A percentile compares a stretch with the other conserved stretches of the same genome.
phyloP scores from a whole-genome alignment of 805 yeast species.

The Wickerhamomyces mucosus region DNA sequence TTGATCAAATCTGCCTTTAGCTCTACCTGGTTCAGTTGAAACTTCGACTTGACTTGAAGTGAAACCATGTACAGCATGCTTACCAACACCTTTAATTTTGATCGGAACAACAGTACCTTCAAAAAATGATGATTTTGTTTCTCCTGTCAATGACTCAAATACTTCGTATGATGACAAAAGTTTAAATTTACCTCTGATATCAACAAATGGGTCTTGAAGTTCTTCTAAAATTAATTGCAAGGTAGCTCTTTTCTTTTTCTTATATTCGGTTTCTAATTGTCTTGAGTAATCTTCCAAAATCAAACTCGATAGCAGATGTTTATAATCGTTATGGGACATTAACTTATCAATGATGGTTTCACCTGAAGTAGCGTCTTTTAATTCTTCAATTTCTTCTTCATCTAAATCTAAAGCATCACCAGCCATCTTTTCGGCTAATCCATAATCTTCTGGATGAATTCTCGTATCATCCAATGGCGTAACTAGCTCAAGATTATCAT shows the following conservation, averaged over 20 bases:
- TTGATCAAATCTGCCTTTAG: conserved; percentile 27
- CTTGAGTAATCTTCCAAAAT: conserved; percentile 88
- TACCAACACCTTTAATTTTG: conserved; percentile 51
- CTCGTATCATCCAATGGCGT: conserved; percentile 80
- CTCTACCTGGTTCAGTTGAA: conserved; percentile 35
- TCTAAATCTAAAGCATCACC: conserved; percentile 95
- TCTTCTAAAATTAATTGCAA: conserved; percentile 80
- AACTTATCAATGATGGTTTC: conserved; percentile 60
- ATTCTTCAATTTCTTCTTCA: conserved; percentile 80
- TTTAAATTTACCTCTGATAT: conserved; percentile 67
- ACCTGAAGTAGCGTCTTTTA: conserved; percentile 61
- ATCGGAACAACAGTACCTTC: conserved; percentile 71
- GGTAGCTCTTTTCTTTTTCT: conserved; percentile 68
- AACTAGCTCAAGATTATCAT: conserved; percentile 56
- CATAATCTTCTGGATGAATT: conserved; percentile 97
- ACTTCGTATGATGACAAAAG: conserved; percentile 58
- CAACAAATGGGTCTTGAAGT: conserved; percentile 79
- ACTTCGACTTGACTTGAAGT: conserved; percentile 57
- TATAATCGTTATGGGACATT: conserved; percentile 55
- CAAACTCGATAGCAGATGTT: conserved; percentile 70
- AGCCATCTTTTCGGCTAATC: conserved; percentile 92
- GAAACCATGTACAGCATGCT: conserved; percentile 31
- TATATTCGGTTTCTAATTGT: conserved; percentile 67
- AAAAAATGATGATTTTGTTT: conserved; percentile 57
- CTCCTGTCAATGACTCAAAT: conserved; percentile 87